Evolutionary conservation across 495 filamentous ascomycete genomes (phyloP), one percentile per base, ranked within the genome.

Genomic region (Talaromyces borbonicus): DNA sequence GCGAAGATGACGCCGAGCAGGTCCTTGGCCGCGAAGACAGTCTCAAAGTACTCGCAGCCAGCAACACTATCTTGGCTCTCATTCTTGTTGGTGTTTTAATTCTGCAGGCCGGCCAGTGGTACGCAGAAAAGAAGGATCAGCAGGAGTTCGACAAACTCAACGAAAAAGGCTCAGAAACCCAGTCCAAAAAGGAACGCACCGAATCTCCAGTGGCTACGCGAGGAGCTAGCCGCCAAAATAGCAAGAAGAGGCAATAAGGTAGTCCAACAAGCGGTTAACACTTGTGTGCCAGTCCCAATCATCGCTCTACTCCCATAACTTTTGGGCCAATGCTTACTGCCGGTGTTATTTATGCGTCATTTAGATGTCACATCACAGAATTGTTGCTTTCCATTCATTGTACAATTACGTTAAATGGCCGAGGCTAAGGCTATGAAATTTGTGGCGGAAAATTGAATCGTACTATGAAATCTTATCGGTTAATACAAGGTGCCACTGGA

Each of bases 61-160:
- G 85, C 62, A 93, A 97, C 60, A 95, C 90, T 2, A 98, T 98
- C 52, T 56, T 96, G 31, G 92, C 90, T 40, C 69, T 98, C 30
- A 87, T 98, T 20, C 62, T 97, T 42, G 80, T 95, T 0, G 92
- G 92, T 3, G 85, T 98, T 22, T 55, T 98, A 49, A 85, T 93
- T 24, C 68, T 98, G 56, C 93, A 98, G 78, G 90, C 87, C 6
- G 92, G 93, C 9, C 90, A 97, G 73, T 98, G 92, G 92, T 98
- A 98, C 69, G 92, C 93, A 20, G 88, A 95, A 75, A 69, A 81
- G 50, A 95, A 92, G 77, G 88, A 96, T 62, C 69, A 69, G 57
- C 81, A 89, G 65, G 90, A 97, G 66, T 72, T 70, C 50, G 81
- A 77, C 60, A 67, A 68, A 52, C 69, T 84, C 46, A 68, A 75